phyloP scores from a whole-genome alignment of 306 rosid genomes.

The Ochetophila trinervis region DNA sequence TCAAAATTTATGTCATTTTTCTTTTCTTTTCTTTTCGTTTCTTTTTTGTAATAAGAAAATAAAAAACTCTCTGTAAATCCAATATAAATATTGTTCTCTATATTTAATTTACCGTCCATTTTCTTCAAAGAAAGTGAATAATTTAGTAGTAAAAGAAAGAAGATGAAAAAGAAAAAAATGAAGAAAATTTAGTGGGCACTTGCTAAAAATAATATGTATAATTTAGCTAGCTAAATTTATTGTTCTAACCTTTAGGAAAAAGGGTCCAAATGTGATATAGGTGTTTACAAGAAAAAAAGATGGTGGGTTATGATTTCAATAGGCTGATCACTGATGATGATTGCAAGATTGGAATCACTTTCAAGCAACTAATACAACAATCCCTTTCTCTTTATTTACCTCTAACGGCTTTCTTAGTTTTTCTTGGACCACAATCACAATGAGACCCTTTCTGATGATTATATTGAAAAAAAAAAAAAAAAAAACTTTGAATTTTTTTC shows the following conservation, averaged over 20 bases:
- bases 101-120: no score
- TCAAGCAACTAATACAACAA: conserved; percentile 40
- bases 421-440: conserved; percentile 67
- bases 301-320: conserved; percentile 37
- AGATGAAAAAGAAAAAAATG: neutral
- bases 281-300: conserved; percentile 35
- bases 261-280: conserved; percentile 45
- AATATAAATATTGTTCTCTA: no score
- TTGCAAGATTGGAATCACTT: conserved; percentile 16
- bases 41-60: no score
- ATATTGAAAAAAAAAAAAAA: conserved; percentile 26
- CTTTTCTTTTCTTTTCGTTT: neutral
- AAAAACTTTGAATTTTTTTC: conserved; percentile 39
- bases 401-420: conserved; percentile 46
- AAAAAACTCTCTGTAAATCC: no score
- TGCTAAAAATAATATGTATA: neutral
- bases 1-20: neutral
- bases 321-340: conserved; percentile 20
- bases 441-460: conserved; percentile 35
- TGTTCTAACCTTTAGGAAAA: conserved; percentile 13
- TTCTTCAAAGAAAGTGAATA: no score
- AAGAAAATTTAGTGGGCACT: neutral
- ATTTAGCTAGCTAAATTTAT: conserved; percentile 6
- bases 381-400: conserved; percentile 46
- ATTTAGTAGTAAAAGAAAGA: no score